A percentile compares a stretch with the other conserved stretches of the same genome.
Evolutionary conservation across 768 basidiomycete species (phyloP).

Genomic region (Kwoniella bestiolae): DNA sequence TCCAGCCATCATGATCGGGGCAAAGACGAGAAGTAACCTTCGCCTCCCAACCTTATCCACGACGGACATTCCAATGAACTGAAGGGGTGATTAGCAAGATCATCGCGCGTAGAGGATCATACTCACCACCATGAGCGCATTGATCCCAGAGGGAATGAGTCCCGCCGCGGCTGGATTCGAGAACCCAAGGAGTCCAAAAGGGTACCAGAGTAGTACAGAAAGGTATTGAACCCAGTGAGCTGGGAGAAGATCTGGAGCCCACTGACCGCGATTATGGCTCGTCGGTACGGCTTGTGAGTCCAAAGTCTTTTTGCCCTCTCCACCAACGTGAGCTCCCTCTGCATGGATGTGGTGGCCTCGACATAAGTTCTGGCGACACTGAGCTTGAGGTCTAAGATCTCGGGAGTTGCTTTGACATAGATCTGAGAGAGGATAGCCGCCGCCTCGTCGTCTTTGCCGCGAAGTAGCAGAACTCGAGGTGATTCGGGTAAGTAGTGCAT

Average conservation of each 20-base stretch:
- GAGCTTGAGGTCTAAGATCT: constrained; percentile 33
- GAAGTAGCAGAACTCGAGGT: constrained; percentile 26
- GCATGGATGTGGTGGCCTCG: constrained; percentile 13
- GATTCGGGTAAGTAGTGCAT: constrained; percentile 39
- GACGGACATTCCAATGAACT: constrained; percentile 35
- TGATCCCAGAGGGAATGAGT: constrained; percentile 38
- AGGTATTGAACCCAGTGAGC: constrained; percentile 39
- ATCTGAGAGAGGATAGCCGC: constrained; percentile 11
- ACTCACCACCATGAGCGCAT: constrained; percentile 27
- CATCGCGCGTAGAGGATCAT: neutral
- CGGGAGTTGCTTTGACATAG: constrained; percentile 16
- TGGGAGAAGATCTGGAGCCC: constrained; percentile 32
- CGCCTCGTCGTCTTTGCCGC: constrained; percentile 21
- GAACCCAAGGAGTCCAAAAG: constrained; percentile 41
- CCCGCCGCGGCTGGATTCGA: constrained; percentile 37
- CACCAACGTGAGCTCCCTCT: constrained; percentile 9
- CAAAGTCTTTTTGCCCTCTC: constrained; percentile 12
- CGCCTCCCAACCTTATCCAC: constrained; percentile 45
- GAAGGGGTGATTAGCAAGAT: constrained; percentile 20
- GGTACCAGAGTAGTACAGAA: constrained; percentile 43
- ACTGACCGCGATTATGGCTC: constrained; percentile 25
- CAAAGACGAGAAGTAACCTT: constrained; percentile 31
- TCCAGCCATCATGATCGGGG: constrained; percentile 40
- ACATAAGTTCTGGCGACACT: constrained; percentile 20
- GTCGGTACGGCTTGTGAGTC: constrained; percentile 28